Conservation (phyloP, 257 asterid genomes). For the Nemophila menziesii region DNA sequence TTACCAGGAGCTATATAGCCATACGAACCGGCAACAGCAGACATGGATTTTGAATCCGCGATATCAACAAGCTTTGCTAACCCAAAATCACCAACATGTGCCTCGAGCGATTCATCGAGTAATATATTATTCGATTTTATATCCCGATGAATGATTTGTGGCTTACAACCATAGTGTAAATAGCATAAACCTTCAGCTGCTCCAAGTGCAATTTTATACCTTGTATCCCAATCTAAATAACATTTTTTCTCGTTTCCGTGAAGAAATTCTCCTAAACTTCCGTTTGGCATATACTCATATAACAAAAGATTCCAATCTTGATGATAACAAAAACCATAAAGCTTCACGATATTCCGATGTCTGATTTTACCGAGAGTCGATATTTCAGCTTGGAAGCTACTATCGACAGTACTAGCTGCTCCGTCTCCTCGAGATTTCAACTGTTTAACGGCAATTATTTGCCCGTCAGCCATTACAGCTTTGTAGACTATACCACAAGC, state of each 20-base stretch:
- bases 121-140: conserved; percentile 76
- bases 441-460: conserved; percentile 64
- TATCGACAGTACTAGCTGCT: conserved; percentile 32
- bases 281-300: conserved; percentile 72
- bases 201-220: conserved; percentile 70
- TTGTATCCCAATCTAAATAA: conserved; percentile 49
- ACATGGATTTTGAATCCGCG: conserved; percentile 70
- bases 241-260: conserved; percentile 32
- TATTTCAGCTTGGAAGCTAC: conserved; percentile 78
- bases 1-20: conserved; percentile 98
- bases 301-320: conserved; percentile 63
- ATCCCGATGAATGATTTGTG: conserved; percentile 75
- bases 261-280: conserved; percentile 73
- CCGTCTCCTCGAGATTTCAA: conserved; percentile 49
- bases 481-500: conserved; percentile 86
- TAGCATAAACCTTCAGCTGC: conserved; percentile 81
- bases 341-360: conserved; percentile 70
- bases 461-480: conserved; percentile 56
- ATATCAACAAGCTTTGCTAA: conserved; percentile 76
- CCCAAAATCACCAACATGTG: conserved; percentile 91
- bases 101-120: conserved; percentile 58
- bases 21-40: conserved; percentile 91
- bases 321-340: conserved; percentile 63
- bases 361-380: conserved; percentile 70
- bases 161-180: conserved; percentile 75